Evolutionary conservation across 169 alveolate genomes (phyloP), one percentile per base, ranked within the genome.

Genomic region (Amoebophrya sp.): DNA sequence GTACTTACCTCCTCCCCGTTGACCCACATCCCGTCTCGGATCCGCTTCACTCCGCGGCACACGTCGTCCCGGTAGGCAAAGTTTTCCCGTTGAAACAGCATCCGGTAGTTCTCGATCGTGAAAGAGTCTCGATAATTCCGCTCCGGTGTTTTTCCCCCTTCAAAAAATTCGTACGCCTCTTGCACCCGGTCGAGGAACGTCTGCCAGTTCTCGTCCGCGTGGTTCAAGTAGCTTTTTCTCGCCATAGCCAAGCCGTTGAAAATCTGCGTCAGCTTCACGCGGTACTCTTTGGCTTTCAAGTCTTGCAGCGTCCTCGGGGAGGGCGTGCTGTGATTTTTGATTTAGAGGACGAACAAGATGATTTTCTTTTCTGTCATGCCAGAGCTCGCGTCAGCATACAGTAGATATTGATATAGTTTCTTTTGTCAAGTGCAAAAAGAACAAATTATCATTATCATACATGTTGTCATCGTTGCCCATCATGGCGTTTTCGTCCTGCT

Each of bases 1-100:
- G 66, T 47, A n/a, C 1, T 2, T 66, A 66, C 83, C 32, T 66
- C 83, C 18, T 66, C 83, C 83, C 83, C 83, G 35, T 66, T 66
- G 83, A 66, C 83, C 83, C 83, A 66, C 83, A 66, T 66, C 38
- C 83, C 83, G 35, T 66, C 83, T 25, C 83, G 83, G 29, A 66
- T 66, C 10, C 83, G 12, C 83, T 66, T 66, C 83, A 66, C 83
- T 3, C 83, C 83, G 0, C 83, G 12, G 18, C 83, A 66, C 29
- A 66, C 83, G 35, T 66, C 83, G 35, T 66, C 83, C 83, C 83
- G 12, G 35, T 66, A 66, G 10, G 83, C 83, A 25, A 2, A 12
- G 83, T 2, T 7, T 66, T 66, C 83, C 10, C 83, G 29, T 25
- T 66, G 83, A 25, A 66, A 66, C 32, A 66, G 83, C 83, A 66